Conservation (phyloP, 2,329 filamentous ascomycete genomes). For the Pestalotiopsis sp. region DNA sequence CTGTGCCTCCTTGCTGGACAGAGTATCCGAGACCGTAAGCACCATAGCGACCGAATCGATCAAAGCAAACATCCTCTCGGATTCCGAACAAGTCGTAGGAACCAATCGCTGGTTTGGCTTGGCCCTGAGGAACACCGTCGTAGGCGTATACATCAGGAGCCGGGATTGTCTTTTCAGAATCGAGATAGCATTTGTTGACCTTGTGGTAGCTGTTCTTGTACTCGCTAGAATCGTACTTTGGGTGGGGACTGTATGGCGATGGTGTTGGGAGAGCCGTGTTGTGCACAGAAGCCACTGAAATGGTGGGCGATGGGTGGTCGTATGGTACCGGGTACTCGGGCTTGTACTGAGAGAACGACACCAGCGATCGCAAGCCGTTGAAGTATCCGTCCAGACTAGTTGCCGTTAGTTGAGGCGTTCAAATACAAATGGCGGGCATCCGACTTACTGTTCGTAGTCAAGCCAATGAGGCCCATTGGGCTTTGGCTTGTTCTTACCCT, state of each 20-base stretch:
- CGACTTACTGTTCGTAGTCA: conserved; percentile 45
- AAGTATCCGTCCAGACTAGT: conserved; percentile 79
- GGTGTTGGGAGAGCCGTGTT: conserved; percentile 45
- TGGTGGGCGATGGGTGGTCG: conserved; percentile 19
- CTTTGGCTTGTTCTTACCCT: conserved; percentile 2
- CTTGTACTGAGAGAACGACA: conserved; percentile 62
- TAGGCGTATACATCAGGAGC: conserved; percentile 70
- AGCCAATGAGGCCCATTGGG: conserved; percentile 39
- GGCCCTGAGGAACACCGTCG: conserved; percentile 71
- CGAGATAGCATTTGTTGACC: conserved; percentile 65
- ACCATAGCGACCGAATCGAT: conserved; percentile 81
- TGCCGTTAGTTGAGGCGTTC: conserved; percentile 17
- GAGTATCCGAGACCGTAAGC: conserved; percentile 87
- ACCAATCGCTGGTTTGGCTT: conserved; percentile 77
- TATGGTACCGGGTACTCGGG: conserved; percentile 69
- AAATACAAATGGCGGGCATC: not conserved
- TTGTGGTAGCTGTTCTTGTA: conserved; percentile 56
- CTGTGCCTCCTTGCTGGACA: conserved; percentile 69
- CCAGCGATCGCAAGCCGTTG: conserved; percentile 73
- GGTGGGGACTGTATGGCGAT: conserved; percentile 69
- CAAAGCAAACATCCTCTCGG: conserved; percentile 81
- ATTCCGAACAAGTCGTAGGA: conserved; percentile 76
- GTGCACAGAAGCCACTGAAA: conserved; percentile 27
- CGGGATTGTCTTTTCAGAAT: conserved; percentile 57
- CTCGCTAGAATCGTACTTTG: conserved; percentile 58